These are phyloP conservation scores for Linum tenue DNA, from an alignment of 345 rosid species.

Conservation along the genomic window DNA sequence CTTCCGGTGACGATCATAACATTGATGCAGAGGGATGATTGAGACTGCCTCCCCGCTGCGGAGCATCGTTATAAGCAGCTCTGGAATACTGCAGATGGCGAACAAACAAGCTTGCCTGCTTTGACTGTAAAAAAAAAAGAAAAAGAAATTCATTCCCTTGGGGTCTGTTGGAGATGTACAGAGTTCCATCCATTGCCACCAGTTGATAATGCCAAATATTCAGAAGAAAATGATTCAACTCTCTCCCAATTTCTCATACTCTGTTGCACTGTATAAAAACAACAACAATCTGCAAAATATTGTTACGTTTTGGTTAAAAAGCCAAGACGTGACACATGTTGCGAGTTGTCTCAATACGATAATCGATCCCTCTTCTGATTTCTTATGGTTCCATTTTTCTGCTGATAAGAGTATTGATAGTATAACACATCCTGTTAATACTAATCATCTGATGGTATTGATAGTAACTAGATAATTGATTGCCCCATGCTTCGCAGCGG, in stretches of 20 bases:
- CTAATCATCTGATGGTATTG: too few species aligned
- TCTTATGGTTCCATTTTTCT: too few species aligned
- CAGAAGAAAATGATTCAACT: conserved; percentile 26
- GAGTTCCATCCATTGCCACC: conserved; percentile 28
- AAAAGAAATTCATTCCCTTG: conserved; percentile 32
- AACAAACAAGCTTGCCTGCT: conserved; percentile 35
- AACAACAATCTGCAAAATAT: conserved; percentile 26
- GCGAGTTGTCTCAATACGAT: too few species aligned
- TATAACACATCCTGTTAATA: too few species aligned
- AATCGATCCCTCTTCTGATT: too few species aligned
- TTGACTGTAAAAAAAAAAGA: too few species aligned
- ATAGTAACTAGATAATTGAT: too few species aligned
- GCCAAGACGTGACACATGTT: conserved; percentile 36
- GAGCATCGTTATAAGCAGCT: conserved; percentile 6
- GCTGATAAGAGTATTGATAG: too few species aligned
- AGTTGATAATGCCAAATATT: conserved; percentile 22
- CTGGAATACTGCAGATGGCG: conserved; percentile 19
- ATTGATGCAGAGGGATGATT: conserved; percentile 56
- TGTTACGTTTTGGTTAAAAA: conserved; percentile 39
- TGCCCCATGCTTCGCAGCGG: too few species aligned
- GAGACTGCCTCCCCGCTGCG: background rate
- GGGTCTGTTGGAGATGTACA: conserved; percentile 42
- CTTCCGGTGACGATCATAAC: conserved; percentile 44
- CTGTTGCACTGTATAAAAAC: conserved; percentile 35
- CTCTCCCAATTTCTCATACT: conserved; percentile 27